A percentile compares a stretch with the other conserved stretches of the same genome.
Evolutionary conservation across 164 flowering plant genomes (phyloP).

Genomic region (Dillenia turbinata): DNA sequence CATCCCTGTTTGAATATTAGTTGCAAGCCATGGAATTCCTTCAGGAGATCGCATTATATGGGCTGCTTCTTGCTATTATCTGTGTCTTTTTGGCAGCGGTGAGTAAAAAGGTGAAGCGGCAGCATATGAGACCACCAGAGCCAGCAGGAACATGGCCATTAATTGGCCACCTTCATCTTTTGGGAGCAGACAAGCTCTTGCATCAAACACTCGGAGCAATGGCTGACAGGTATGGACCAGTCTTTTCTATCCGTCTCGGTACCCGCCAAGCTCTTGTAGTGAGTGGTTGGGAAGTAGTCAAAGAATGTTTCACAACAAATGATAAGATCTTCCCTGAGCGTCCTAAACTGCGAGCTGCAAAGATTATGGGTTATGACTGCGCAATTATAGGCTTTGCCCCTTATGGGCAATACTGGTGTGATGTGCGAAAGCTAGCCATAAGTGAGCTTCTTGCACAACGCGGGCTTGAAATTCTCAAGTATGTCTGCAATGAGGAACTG

Average conservation of each 20-base stretch:
- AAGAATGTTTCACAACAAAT: constrained; percentile 36
- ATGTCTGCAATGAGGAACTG: constrained; percentile 24
- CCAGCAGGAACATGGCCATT: constrained; percentile 28
- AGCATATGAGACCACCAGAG: constrained; percentile 13
- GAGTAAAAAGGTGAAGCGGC: no score
- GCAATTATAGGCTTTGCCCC: constrained; percentile 41
- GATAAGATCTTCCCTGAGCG: constrained; percentile 25
- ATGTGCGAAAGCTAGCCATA: constrained; percentile 31
- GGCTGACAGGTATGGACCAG: constrained; percentile 37
- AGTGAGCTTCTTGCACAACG: constrained; percentile 37
- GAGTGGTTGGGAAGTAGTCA: constrained; percentile 31
- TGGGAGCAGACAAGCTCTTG: constrained; percentile 7
- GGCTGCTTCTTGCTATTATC: no score
- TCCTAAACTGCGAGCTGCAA: constrained; percentile 11
- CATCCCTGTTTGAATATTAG: no score
- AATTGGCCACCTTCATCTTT: constrained; percentile 33
- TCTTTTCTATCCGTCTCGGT: constrained; percentile 34
- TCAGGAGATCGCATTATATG: no score
- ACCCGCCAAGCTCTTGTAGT: constrained; percentile 20
- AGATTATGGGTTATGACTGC: constrained; percentile 23
- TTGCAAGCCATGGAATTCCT: no score
- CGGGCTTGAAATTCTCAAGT: constrained; percentile 27
- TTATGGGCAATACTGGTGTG: constrained; percentile 45
- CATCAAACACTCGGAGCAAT: constrained; percentile 18
- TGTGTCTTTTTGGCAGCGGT: no score